Conservation (phyloP, 176 grass and related monocot species). For the Bromus sterilis region DNA sequence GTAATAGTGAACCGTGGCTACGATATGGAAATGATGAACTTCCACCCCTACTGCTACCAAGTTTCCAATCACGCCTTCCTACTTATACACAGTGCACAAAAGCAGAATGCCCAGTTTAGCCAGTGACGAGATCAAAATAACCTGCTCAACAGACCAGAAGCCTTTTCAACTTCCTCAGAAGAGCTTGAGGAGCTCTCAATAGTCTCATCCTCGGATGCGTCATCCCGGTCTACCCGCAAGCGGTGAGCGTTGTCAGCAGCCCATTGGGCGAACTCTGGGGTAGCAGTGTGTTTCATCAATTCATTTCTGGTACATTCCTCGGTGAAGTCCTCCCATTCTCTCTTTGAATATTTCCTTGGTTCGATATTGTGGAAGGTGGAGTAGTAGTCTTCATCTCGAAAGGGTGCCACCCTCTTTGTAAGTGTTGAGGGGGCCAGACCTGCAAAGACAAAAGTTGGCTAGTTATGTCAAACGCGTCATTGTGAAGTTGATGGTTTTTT, state of each 20-base stretch:
- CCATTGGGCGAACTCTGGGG: conserved; percentile 72
- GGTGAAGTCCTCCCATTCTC: conserved; percentile 89
- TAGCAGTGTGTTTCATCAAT: conserved; percentile 44
- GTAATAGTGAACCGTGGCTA: conserved; percentile 1
- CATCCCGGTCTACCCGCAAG: conserved; percentile 46
- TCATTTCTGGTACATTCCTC: conserved; percentile 56
- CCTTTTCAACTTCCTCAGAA: conserved; percentile 48
- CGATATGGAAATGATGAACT: neutral
- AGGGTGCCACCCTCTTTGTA: conserved; percentile 10
- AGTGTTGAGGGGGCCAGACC: conserved; percentile 25
- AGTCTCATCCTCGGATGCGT: conserved; percentile 38
- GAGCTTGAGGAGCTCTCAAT: conserved; percentile 62
- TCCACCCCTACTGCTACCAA: conserved; percentile 15
- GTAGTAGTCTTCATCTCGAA: conserved; percentile 54
- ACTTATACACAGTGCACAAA: conserved; percentile 10
- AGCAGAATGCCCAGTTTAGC: neutral
- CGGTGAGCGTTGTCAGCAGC: conserved; percentile 69
- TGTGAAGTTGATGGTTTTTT: neutral
- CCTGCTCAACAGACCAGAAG: conserved; percentile 31
- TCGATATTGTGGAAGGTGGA: conserved; percentile 75
- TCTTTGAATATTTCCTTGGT: conserved; percentile 51
- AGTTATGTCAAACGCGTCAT: neutral
- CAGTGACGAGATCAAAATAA: conserved; percentile 23
- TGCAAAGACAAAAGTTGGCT: conserved; percentile 24
- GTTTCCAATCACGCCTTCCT: conserved; percentile 14